A percentile compares a stretch with the other conserved stretches of the same genome.
Conservation (phyloP, 2,329 filamentous ascomycete genomes). For the Fusarium praegraminearum region DNA sequence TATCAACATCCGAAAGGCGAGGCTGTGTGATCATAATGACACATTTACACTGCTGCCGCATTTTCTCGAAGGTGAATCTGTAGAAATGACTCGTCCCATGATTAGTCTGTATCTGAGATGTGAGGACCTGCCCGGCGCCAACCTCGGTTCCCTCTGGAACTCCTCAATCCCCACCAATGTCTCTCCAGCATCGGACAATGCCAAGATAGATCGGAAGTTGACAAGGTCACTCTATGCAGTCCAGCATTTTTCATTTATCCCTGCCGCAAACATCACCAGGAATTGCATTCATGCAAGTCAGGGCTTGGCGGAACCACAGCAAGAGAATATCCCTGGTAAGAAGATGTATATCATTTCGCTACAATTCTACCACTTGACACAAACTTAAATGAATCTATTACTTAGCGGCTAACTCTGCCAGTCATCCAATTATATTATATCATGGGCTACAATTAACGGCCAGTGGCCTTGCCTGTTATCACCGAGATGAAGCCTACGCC, state of each 20-base stretch:
- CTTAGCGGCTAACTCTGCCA: accelerated
- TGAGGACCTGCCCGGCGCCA: accelerated
- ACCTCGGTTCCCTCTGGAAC: no score
- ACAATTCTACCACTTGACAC: accelerated
- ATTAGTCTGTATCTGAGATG: not conserved
- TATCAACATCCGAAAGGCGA: not conserved
- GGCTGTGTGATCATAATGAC: accelerated
- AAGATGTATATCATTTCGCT: not conserved
- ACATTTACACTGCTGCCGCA: accelerated
- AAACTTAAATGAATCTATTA: accelerated
- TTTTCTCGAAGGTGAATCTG: accelerated
- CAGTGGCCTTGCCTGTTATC: accelerated
- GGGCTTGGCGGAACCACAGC: not conserved
- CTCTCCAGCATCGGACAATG: not conserved
- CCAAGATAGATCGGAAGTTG: not conserved
- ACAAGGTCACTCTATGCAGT: no score
- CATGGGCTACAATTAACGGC: accelerated
- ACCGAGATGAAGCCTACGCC: not conserved
- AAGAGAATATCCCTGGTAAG: no score
- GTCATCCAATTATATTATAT: not conserved
- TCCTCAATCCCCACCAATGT: not conserved
- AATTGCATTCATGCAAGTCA: not conserved
- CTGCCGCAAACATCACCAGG: not conserved
- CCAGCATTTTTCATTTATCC: not conserved
- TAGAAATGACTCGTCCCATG: not conserved